These are phyloP conservation scores for Coix lacrymajobi DNA, from an alignment of 176 grass and related monocot species.

Conservation along the genomic window DNA sequence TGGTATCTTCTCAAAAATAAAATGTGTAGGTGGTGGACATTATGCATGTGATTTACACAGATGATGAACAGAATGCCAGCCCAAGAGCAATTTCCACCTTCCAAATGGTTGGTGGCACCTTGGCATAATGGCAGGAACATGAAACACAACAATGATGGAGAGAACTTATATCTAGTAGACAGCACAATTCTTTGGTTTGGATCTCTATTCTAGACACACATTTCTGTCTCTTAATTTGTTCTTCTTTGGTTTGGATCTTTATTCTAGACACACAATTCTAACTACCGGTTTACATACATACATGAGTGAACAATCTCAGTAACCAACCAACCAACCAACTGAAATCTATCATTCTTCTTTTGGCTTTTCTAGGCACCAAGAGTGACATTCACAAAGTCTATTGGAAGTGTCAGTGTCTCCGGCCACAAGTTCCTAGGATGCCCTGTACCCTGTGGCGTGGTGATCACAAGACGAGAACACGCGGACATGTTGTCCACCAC, in stretches of 20 bases:
- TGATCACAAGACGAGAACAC: conserved; percentile 26
- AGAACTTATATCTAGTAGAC: not conserved
- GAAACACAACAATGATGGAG: not conserved
- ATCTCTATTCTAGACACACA: too few relatives aligned
- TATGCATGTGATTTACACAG: not conserved
- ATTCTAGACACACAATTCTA: too few relatives aligned
- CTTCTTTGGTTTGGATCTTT: too few relatives aligned
- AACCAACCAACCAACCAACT: too few relatives aligned
- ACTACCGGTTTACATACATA: too few relatives aligned
- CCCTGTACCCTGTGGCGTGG: conserved; percentile 25
- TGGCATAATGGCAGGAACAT: not conserved
- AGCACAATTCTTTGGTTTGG: too few relatives aligned
- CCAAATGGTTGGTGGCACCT: not conserved
- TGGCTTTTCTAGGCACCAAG: conserved; percentile 25
- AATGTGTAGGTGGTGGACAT: not conserved
- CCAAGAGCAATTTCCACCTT: not conserved
- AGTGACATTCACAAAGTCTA: conserved; percentile 42
- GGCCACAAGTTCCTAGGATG: conserved; percentile 54
- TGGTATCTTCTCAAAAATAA: not conserved
- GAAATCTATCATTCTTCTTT: not conserved
- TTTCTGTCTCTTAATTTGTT: too few relatives aligned
- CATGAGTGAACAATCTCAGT: too few relatives aligned
- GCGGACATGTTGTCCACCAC: not conserved
- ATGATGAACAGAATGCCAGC: not conserved
- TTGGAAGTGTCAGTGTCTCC: conserved; percentile 29